A percentile compares a stretch with the other conserved stretches of the same genome.
Conservation (phyloP, 2,329 filamentous ascomycete genomes). For the Verticillium tricorpus region DNA sequence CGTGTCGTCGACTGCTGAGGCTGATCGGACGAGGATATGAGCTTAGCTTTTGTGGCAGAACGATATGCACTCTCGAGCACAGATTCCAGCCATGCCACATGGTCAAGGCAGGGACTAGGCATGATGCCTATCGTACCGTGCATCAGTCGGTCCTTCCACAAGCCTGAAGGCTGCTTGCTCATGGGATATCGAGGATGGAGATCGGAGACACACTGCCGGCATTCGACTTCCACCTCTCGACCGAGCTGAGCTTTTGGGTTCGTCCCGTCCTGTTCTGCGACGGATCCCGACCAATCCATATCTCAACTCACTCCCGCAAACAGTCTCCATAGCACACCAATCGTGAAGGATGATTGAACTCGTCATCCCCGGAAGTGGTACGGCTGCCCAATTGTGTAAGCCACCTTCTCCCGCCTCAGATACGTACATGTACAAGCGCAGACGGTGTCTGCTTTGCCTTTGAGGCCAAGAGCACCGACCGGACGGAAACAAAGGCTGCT, state of each 20-base stretch:
- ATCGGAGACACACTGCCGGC: too few species aligned
- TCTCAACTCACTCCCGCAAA: too few species aligned
- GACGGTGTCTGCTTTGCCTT: too few species aligned
- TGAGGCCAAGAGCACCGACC: background rate
- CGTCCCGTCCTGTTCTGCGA: background rate
- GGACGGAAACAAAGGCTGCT: background rate
- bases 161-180: background rate
- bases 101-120: conserved; percentile 9
- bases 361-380: too few species aligned
- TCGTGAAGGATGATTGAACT: too few species aligned
- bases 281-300: too few species aligned
- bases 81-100: conserved; percentile 10
- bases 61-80: conserved; percentile 2
- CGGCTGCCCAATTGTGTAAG: too few species aligned
- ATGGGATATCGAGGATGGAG: background rate
- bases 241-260: background rate
- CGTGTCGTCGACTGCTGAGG: too few species aligned
- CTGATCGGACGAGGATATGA: background rate
- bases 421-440: too few species aligned
- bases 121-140: background rate
- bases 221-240: background rate
- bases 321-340: too few species aligned
- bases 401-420: too few species aligned
- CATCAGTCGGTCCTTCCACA: background rate
- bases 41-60: background rate